Evolutionary conservation across 257 asterid species (phyloP), one percentile per base, ranked within the genome.

Genomic region (Solanum neorickii): DNA sequence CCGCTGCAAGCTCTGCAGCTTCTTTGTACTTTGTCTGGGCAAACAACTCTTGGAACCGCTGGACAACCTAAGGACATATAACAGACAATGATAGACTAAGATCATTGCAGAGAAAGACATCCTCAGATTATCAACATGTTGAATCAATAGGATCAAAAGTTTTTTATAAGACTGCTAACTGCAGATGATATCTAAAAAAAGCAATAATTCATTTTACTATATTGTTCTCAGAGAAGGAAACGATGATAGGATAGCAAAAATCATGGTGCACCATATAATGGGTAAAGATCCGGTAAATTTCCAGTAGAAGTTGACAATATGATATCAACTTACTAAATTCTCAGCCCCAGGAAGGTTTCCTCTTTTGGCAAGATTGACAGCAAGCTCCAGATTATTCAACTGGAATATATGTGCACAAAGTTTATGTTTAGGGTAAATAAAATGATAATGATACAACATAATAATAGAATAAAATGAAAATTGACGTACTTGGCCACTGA

Each of bases 1-100:
- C 99, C 78, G 99, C 99, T 88, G 99, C 99, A 89, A 97, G 98
- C 91, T 97, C 99, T 0, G 99, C 99, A 88, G 99, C 99, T 92
- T 97, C 99, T 91, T 97, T 97, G 70, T 97, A 97, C 94, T 97
- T 97, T 39, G 99, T 95, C 89, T 96, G 99, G 91, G 99, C 97
- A 92, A 97, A 97, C 93, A 97, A 91, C 90, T 97, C 99, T 92
- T 97, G 99, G 92, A 97, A 97, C 25, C 97, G 99, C 91, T 95
- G 98, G 90, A 97, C 99, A 90, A 97, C 99, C 99, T 97, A 91
- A 62, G 90, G 87, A 87, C 16, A 72, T 73, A 77, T 47, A 86
- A 72, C 44, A 37, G 65, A 72, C 44, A 37, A 47, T 68, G 39
- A 68, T 23, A 83, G 27, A 52, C 62, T 47, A 47, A 86, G 49